Conservation (phyloP, 768 basidiomycete species). For the Artomyces pyxidatus region DNA sequence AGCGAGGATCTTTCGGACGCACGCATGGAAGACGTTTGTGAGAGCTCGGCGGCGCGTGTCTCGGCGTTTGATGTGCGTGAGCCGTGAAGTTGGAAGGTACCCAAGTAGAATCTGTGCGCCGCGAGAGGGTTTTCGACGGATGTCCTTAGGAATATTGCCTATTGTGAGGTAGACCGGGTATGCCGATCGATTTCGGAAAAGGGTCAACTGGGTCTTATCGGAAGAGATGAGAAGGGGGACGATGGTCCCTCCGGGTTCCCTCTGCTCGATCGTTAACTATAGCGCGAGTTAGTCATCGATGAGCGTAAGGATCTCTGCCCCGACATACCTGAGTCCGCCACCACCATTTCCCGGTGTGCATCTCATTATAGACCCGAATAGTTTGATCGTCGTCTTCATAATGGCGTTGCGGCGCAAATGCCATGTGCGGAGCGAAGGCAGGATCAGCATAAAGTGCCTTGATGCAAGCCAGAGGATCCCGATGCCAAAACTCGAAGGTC, state of each 20-base stretch:
- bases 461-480: background rate
- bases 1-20: background rate
- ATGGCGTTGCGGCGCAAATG: background rate
- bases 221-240: conserved; percentile 15
- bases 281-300: background rate
- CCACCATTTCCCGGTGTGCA: conserved; percentile 21
- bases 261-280: background rate
- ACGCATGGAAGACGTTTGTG: background rate
- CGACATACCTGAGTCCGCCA: conserved; percentile 18
- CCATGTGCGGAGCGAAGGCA: background rate
- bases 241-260: conserved; percentile 11
- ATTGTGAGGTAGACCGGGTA: background rate
- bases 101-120: background rate
- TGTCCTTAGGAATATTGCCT: background rate
- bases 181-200: background rate
- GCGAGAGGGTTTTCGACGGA: background rate
- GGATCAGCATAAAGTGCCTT: background rate
- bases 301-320: background rate
- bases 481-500: background rate
- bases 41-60: background rate
- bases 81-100: background rate
- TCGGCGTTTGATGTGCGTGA: background rate
- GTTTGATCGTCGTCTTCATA: background rate
- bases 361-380: conserved; percentile 13
- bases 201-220: conserved; percentile 12